A percentile compares a stretch with the other conserved stretches of the same genome.
Evolutionary conservation across 1,284 basidiomycete species (phyloP).

Genomic region (Sporisorium scitamineum): DNA sequence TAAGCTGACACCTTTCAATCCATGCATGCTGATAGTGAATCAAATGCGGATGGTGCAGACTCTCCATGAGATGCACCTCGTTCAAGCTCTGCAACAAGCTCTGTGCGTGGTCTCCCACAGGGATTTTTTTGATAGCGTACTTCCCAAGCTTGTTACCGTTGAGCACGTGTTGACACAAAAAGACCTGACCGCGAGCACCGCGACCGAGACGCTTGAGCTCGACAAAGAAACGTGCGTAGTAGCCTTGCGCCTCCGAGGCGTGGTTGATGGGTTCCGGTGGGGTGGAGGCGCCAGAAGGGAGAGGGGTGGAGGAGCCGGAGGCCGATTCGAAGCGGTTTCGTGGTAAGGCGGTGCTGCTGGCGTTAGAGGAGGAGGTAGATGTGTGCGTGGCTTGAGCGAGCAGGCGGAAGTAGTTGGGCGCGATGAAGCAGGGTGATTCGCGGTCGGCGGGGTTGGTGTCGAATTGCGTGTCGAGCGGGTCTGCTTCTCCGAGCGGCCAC

Average conservation of each 20-base stretch:
- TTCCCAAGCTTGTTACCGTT: slow-evolving; percentile 81
- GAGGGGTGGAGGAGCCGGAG: slow-evolving; percentile 28
- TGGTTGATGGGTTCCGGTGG: slow-evolving; percentile 30
- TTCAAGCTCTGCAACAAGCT: slow-evolving; percentile 54
- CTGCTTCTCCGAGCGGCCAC: slow-evolving; percentile 12
- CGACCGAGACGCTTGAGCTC: slow-evolving; percentile 87
- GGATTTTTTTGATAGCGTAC: slow-evolving; percentile 90
- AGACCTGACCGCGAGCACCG: slow-evolving; percentile 91
- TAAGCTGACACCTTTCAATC: slow-evolving; percentile 75
- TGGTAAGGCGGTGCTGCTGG: background rate
- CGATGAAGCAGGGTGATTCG: slow-evolving; percentile 30
- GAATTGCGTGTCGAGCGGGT: background rate
- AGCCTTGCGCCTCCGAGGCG: slow-evolving; percentile 70
- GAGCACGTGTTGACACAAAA: slow-evolving; percentile 83
- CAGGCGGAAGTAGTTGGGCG: slow-evolving; percentile 62
- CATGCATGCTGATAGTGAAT: slow-evolving; percentile 95
- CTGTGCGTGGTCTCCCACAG: slow-evolving; percentile 77
- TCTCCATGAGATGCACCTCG: slow-evolving; percentile 83
- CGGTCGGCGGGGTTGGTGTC: slow-evolving; percentile 13
- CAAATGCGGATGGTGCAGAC: slow-evolving; percentile 89
- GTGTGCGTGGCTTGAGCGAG: slow-evolving; percentile 44
- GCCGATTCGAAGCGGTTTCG: slow-evolving; percentile 31
- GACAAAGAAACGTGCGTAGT: slow-evolving; percentile 81
- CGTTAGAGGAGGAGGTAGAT: background rate
- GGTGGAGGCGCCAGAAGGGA: slow-evolving; percentile 11